phyloP scores from a whole-genome alignment of 2,329 filamentous ascomycete genomes.

The Drechslerella dactyloides region DNA sequence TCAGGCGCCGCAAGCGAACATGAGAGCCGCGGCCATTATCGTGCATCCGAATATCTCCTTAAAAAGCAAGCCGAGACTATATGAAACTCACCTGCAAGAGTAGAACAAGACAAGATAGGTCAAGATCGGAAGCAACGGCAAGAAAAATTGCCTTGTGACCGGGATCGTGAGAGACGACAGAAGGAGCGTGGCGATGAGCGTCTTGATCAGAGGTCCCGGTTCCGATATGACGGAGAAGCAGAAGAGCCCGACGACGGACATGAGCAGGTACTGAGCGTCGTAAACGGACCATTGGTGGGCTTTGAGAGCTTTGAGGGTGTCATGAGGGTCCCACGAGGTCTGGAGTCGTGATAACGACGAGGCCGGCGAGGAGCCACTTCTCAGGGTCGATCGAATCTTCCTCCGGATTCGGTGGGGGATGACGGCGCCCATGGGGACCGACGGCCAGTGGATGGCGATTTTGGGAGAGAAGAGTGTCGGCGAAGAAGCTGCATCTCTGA shows the following conservation, averaged over 20 bases:
- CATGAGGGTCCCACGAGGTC: slow-evolving; percentile 79
- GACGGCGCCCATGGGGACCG: slow-evolving; percentile 52
- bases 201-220: slow-evolving; percentile 79
- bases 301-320: slow-evolving; percentile 77
- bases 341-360: slow-evolving; percentile 78
- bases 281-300: slow-evolving; percentile 80
- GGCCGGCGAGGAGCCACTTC: slow-evolving; percentile 69
- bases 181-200: slow-evolving; percentile 71
- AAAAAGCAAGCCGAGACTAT: slow-evolving; percentile 5
- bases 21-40: not conserved
- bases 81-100: slow-evolving; percentile 77
- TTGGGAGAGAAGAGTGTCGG: slow-evolving; percentile 48
- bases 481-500: slow-evolving; percentile 40
- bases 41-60: not conserved
- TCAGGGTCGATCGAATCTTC: slow-evolving; percentile 72
- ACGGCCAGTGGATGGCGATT: slow-evolving; percentile 53
- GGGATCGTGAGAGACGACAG: slow-evolving; percentile 77
- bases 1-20: not conserved
- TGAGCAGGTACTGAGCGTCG: slow-evolving; percentile 82
- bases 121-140: slow-evolving; percentile 83
- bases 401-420: slow-evolving; percentile 56
- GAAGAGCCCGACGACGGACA: slow-evolving; percentile 78
- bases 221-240: slow-evolving; percentile 80
- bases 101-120: slow-evolving; percentile 92
- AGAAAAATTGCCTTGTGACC: slow-evolving; percentile 85